phyloP scores from a whole-genome alignment of 2,329 filamentous ascomycete genomes.

The Xylariaceae sp. region DNA sequence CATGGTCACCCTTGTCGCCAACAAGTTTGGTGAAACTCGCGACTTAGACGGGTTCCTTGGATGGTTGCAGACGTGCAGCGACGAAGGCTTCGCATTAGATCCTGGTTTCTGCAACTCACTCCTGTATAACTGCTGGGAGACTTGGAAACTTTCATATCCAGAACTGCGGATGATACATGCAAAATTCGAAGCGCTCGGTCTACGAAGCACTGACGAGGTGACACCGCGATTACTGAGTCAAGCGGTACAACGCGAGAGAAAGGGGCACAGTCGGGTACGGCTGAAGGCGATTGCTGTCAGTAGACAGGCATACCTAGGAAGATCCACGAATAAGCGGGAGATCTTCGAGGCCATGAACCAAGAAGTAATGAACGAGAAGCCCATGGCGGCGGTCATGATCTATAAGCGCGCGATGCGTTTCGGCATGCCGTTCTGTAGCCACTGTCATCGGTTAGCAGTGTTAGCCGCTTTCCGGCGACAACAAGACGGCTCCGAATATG shows the following conservation, averaged over 20 bases:
- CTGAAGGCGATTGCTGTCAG: slow-evolving; percentile 17
- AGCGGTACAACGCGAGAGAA: slow-evolving; percentile 22
- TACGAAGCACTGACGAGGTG: slow-evolving; percentile 33
- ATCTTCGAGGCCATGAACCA: slow-evolving; percentile 40
- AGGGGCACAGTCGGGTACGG: neutral
- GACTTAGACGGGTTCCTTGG: slow-evolving; percentile 36
- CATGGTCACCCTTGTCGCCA: slow-evolving; percentile 40
- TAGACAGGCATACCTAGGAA: slow-evolving; percentile 24
- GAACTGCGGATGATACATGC: slow-evolving; percentile 34
- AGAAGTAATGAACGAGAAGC: slow-evolving; percentile 32
- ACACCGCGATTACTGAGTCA: slow-evolving; percentile 38
- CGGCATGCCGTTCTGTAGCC: slow-evolving; percentile 36
- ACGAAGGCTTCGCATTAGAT: slow-evolving; percentile 34
- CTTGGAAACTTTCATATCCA: slow-evolving; percentile 36
- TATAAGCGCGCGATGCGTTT: slow-evolving; percentile 36
- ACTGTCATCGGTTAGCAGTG: slow-evolving; percentile 46
- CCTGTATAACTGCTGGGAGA: slow-evolving; percentile 34
- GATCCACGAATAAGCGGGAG: slow-evolving; percentile 29
- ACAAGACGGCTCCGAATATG: slow-evolving; percentile 28
- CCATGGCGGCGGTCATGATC: slow-evolving; percentile 33
- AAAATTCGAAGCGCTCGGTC: slow-evolving; percentile 32
- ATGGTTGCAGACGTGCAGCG: slow-evolving; percentile 39
- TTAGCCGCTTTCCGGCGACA: slow-evolving; percentile 37
- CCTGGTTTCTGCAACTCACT: slow-evolving; percentile 38
- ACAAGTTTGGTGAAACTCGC: slow-evolving; percentile 38